phyloP scores from a whole-genome alignment of 352 stramenopile species.

The Aphanomyces stellatus region DNA sequence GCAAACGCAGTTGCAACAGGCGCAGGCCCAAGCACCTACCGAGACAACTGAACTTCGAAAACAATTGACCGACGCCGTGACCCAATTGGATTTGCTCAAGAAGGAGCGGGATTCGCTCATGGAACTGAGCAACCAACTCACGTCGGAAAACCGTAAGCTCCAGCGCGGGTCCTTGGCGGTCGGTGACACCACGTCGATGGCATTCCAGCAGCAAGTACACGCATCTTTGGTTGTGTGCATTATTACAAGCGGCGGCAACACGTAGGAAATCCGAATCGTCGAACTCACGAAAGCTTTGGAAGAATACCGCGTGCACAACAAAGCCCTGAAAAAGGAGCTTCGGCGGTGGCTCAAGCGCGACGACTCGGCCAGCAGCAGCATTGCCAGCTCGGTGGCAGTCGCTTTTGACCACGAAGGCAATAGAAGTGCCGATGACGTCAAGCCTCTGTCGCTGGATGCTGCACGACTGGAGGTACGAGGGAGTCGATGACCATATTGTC shows the following conservation, averaged over 20 bases:
- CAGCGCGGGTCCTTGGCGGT: constrained; percentile 20
- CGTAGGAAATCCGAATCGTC: constrained; percentile 55
- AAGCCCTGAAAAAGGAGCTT: constrained; percentile 76
- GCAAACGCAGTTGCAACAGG: constrained; percentile 27
- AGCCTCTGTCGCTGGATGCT: background rate
- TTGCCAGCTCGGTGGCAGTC: background rate
- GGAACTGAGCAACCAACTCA: constrained; percentile 73
- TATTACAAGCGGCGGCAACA: no score
- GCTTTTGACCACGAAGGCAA: background rate
- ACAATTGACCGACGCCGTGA: constrained; percentile 36
- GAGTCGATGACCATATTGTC: no score
- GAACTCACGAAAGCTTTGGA: constrained; percentile 63
- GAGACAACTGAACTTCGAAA: constrained; percentile 28
- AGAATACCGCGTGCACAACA: constrained; percentile 59
- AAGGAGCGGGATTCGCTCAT: constrained; percentile 62
- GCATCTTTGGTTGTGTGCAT: background rate
- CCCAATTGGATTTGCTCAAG: constrained; percentile 54
- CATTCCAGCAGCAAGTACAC: background rate
- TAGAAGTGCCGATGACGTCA: background rate
- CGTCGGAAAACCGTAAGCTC: constrained; percentile 42
- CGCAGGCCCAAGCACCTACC: constrained; percentile 24
- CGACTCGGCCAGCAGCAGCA: background rate
- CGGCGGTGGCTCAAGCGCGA: constrained; percentile 24
- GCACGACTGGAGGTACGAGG: no score
- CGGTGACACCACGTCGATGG: constrained; percentile 9